phyloP scores from a whole-genome alignment of 2,329 filamentous ascomycete genomes.

The Aspergillus phoenicis region DNA sequence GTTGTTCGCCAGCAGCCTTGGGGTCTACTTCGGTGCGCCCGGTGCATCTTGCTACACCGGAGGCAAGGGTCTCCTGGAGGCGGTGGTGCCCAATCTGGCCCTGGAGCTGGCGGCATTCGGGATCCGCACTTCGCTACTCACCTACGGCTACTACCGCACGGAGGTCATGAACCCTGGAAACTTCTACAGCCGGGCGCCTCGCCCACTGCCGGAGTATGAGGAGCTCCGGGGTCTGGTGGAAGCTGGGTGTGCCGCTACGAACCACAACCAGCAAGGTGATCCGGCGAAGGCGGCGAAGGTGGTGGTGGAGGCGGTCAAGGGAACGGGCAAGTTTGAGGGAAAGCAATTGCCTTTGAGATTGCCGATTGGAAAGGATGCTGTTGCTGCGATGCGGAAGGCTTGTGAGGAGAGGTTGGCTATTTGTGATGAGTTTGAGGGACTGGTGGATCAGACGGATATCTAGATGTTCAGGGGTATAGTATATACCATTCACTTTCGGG shows the following conservation, averaged over 20 bases:
- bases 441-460: no score
- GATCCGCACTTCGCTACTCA: slow-evolving; percentile 46
- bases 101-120: slow-evolving; percentile 30
- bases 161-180: slow-evolving; percentile 45
- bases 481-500: no score
- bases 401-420: slow-evolving; percentile 4
- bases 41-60: slow-evolving; percentile 39
- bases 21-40: slow-evolving; percentile 42
- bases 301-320: slow-evolving; percentile 19
- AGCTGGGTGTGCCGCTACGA: not conserved
- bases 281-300: slow-evolving; percentile 12
- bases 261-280: slow-evolving; percentile 19
- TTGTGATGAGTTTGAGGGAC: not conserved
- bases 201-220: slow-evolving; percentile 14
- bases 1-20: slow-evolving; percentile 44
- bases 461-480: no score
- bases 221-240: slow-evolving; percentile 10
- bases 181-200: not conserved
- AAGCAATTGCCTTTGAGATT: slow-evolving; percentile 15
- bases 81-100: slow-evolving; percentile 38
- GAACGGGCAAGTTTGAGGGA: slow-evolving; percentile 12
- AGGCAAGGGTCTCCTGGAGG: slow-evolving; percentile 54
- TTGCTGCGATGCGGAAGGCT: slow-evolving; percentile 10
- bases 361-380: slow-evolving; percentile 15
- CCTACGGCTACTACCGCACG: slow-evolving; percentile 59